Evolutionary conservation across 768 basidiomycete genomes (phyloP).

Genomic region (Boletus subparvulus): DNA sequence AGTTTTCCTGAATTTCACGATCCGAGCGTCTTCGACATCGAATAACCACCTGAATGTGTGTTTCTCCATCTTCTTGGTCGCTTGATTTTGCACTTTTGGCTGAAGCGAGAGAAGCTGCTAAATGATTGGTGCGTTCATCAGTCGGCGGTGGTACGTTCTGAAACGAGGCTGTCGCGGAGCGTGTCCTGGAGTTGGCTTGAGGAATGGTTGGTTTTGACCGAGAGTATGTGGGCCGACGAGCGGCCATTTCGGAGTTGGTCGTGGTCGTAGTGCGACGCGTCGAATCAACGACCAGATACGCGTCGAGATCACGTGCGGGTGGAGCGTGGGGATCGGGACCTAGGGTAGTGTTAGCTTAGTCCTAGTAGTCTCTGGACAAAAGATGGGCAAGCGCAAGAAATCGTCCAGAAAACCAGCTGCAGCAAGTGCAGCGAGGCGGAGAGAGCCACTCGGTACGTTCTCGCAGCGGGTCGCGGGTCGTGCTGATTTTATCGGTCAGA

Average conservation of each 20-base stretch:
- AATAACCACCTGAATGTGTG: conserved; percentile 92
- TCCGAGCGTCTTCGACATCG: conserved; percentile 85
- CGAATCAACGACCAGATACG: conserved; percentile 21
- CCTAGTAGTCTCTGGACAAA: not conserved
- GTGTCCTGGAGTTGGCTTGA: conserved; percentile 43
- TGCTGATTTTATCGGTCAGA: conserved; percentile 44
- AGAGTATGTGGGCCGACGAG: conserved; percentile 56
- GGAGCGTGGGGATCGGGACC: not conserved
- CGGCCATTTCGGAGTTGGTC: conserved; percentile 48
- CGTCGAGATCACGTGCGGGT: conserved; percentile 35
- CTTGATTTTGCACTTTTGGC: conserved; percentile 28
- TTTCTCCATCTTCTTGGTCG: conserved; percentile 51
- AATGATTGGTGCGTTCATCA: conserved; percentile 20
- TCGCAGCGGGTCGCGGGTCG: not conserved
- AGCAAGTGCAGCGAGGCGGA: conserved; percentile 58
- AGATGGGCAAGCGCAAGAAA: conserved; percentile 91
- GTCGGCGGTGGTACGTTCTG: conserved; percentile 26
- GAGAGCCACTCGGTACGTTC: conserved; percentile 66
- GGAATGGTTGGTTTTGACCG: conserved; percentile 36
- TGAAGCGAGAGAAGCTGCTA: conserved; percentile 26
- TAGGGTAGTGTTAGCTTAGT: not conserved
- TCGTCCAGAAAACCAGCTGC: conserved; percentile 78
- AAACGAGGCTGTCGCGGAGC: conserved; percentile 44
- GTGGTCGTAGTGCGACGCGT: conserved; percentile 31
- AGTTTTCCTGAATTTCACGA: conserved; percentile 80